These are phyloP conservation scores for Mycena galericulata DNA, from an alignment of 768 basidiomycete genomes.

Conservation along the genomic window DNA sequence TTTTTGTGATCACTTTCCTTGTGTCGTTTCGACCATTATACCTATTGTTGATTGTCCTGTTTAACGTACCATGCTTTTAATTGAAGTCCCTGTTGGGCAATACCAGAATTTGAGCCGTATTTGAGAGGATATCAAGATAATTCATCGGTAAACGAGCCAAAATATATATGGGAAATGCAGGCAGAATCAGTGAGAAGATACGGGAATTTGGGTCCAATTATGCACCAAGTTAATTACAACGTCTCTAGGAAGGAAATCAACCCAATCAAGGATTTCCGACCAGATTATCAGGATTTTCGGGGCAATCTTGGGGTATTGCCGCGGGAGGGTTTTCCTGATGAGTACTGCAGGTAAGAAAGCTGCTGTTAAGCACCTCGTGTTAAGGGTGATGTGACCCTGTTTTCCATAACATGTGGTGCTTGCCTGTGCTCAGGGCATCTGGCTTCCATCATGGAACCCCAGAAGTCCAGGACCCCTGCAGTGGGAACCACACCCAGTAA, in stretches of 20 bases:
- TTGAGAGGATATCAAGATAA: neutral
- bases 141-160: neutral
- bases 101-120: neutral
- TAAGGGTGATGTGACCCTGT: too few relatives aligned
- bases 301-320: constrained; percentile 11
- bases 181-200: neutral
- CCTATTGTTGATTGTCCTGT: neutral
- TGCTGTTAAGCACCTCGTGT: too few relatives aligned
- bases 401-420: too few relatives aligned
- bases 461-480: too few relatives aligned
- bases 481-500: too few relatives aligned
- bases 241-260: neutral
- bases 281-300: neutral
- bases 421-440: too few relatives aligned
- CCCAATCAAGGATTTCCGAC: neutral
- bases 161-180: neutral
- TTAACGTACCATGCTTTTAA: neutral
- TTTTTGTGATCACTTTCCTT: neutral
- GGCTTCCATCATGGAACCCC: too few relatives aligned
- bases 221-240: neutral
- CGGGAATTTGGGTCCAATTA: neutral
- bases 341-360: too few relatives aligned
- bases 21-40: neutral
- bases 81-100: neutral
- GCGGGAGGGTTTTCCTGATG: constrained; percentile 19